A percentile compares a stretch with the other conserved stretches of the same genome.
These are phyloP conservation scores for Suhomyces maxii DNA, from an alignment of 1,139 yeast species.

Conservation along the genomic window DNA sequence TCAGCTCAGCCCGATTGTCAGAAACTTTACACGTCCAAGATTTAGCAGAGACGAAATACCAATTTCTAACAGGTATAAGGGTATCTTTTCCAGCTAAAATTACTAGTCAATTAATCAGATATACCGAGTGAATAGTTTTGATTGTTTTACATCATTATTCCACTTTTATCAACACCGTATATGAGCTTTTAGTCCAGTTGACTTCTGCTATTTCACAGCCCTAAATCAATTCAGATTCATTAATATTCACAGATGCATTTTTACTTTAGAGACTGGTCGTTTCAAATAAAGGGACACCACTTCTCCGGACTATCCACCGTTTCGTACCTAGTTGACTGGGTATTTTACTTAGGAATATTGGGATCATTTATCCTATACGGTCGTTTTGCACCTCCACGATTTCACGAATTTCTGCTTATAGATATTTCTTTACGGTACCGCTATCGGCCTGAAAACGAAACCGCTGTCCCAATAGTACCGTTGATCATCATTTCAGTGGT, in stretches of 20 bases:
- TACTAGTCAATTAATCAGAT: no score
- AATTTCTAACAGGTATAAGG: no score
- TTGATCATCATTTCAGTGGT: conserved; percentile 14
- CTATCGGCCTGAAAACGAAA: conserved; percentile 33
- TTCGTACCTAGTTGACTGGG: conserved; percentile 42
- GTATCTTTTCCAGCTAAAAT: no score
- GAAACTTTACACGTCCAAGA: no score
- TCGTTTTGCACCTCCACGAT: conserved; percentile 33
- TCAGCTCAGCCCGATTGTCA: no score
- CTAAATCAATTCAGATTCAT: no score
- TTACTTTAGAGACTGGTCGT: conserved; percentile 8
- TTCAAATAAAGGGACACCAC: conserved; percentile 10
- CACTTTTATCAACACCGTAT: no score
- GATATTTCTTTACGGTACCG: conserved; percentile 34
- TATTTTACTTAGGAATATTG: conserved; percentile 25
- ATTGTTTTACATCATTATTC: no score
- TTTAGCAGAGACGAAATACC: no score
- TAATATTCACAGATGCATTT: conserved; percentile 8
- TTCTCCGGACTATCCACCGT: conserved; percentile 26
- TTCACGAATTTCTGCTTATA: conserved; percentile 40
- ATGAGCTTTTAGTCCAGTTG: no score
- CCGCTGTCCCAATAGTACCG: conserved; percentile 34
- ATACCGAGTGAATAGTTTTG: no score
- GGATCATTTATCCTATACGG: conserved; percentile 35
- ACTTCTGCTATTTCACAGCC: no score